phyloP scores from a whole-genome alignment of 371 early-diverging fungal species.

The Haplosporangium sp. region DNA sequence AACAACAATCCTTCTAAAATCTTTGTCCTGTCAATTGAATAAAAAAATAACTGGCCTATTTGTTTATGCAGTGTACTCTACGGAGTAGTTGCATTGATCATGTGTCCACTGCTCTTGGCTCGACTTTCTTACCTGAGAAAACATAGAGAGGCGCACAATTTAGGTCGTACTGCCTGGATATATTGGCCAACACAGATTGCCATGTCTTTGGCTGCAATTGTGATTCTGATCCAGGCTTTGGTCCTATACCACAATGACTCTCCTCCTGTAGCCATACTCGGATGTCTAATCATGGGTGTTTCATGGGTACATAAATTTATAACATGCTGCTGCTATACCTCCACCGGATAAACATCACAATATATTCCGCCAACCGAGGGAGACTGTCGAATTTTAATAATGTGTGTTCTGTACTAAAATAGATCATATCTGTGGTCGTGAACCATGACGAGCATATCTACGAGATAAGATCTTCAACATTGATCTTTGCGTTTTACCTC shows the following conservation, averaged over 20 bases:
- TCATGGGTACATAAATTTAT: constrained; percentile 21
- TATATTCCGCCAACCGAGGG: no score
- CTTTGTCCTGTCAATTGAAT: neutral
- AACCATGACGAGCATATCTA: constrained; percentile 22
- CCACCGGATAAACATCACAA: neutral
- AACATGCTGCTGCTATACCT: no score
- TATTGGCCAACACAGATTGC: constrained; percentile 37
- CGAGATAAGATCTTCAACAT: constrained; percentile 28
- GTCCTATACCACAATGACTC: neutral
- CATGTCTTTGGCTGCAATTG: constrained; percentile 15
- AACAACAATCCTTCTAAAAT: no score
- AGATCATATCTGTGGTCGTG: constrained; percentile 8
- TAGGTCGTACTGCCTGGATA: constrained; percentile 41
- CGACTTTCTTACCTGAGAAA: constrained; percentile 8
- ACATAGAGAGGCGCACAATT: neutral
- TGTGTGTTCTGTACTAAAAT: neutral
- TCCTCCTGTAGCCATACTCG: constrained; percentile 4
- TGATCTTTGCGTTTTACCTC: constrained; percentile 24
- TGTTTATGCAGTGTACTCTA: constrained; percentile 4
- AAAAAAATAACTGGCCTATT: neutral
- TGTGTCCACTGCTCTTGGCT: neutral
- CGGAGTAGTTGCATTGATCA: constrained; percentile 9
- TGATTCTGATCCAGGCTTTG: constrained; percentile 7
- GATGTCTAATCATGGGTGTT: constrained; percentile 25
- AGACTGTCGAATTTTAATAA: no score